A percentile compares a stretch with the other conserved stretches of the same genome.
phyloP scores from a whole-genome alignment of 441 rosid species.

The Bocquillonia castaneifolia region DNA sequence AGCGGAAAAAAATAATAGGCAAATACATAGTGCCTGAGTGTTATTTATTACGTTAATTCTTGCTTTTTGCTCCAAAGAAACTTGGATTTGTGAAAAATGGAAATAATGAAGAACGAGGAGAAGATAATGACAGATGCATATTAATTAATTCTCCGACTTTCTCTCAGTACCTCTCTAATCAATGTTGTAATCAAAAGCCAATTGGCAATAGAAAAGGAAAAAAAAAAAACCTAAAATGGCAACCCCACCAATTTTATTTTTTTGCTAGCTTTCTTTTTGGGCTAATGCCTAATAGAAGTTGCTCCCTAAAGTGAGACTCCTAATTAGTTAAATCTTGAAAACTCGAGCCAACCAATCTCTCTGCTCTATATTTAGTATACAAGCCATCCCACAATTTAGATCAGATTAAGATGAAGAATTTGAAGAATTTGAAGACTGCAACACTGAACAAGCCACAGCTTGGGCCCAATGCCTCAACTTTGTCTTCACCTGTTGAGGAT shows the following conservation, averaged over 20 bases:
- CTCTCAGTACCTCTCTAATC: background rate
- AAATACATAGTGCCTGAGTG: no score
- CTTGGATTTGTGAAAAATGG: background rate
- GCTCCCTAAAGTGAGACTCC: background rate
- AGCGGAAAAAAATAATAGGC: no score
- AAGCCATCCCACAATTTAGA: conserved; percentile 23
- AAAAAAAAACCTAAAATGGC: background rate
- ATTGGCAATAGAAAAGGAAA: background rate
- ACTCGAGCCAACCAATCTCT: background rate
- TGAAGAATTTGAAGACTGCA: no score
- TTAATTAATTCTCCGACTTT: no score
- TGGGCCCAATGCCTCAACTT: conserved; percentile 98
- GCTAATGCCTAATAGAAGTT: background rate
- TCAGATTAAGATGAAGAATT: no score
- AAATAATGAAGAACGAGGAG: background rate
- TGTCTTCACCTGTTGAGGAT: conserved; percentile 85
- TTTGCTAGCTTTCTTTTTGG: no score
- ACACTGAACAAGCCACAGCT: conserved; percentile 93
- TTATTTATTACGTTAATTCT: no score
- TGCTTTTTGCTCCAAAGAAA: no score
- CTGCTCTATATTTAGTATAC: conserved; percentile 15
- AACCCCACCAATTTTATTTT: background rate
- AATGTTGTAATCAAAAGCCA: background rate
- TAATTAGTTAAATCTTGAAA: background rate
- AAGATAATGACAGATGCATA: no score